Evolutionary conservation across 805 yeast species (phyloP), one percentile per base, ranked within the genome.

Genomic region (Kodamaea laetipori): DNA sequence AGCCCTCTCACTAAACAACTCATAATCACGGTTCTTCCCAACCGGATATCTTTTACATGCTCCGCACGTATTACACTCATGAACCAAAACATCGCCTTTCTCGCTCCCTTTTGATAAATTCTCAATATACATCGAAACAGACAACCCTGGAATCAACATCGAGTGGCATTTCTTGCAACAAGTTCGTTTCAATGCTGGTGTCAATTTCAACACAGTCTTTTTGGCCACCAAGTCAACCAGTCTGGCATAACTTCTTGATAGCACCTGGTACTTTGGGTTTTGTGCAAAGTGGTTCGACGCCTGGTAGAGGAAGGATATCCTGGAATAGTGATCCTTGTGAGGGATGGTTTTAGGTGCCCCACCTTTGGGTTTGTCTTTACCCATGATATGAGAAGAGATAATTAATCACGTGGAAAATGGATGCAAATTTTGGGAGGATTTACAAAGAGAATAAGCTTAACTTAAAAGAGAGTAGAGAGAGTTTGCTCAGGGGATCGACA

Each of bases 131-230:
- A 70, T 51, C 1, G 57, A 37, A 39, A 74, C 54, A 13, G 74
- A 71, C 12, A 67, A 39, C 0, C 82, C 84, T 0, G 84, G 80
- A 1, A 78, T 54, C 47, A 76, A 64, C 7, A 76, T 47, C 6
- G 80, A 59, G 35, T 75, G 63, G 60, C 96, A 89, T 27, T 64
- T 65, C 53, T 86, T 87, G 62, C 96, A 89, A 11, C 82, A 56
- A 0, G 76, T 70, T 51, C 95, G 69, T 60, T 89, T 89, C 8
- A 88, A 50, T 26, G 64, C 62, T 0, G 90, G 90, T 30, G 84
- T 74, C 21, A 84, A 57, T 48, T 83, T 77, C 15, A 82, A 57
- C 12, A 86, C 90, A 1, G 81, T 76, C 54, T 82, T 84, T 56
- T 84, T 82, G 6, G 87, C 76, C 6, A 86, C 83, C 6, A 77